A percentile compares a stretch with the other conserved stretches of the same genome.
Evolutionary conservation across 2,329 filamentous ascomycete species (phyloP).

Genomic region (Claviceps purpurea): DNA sequence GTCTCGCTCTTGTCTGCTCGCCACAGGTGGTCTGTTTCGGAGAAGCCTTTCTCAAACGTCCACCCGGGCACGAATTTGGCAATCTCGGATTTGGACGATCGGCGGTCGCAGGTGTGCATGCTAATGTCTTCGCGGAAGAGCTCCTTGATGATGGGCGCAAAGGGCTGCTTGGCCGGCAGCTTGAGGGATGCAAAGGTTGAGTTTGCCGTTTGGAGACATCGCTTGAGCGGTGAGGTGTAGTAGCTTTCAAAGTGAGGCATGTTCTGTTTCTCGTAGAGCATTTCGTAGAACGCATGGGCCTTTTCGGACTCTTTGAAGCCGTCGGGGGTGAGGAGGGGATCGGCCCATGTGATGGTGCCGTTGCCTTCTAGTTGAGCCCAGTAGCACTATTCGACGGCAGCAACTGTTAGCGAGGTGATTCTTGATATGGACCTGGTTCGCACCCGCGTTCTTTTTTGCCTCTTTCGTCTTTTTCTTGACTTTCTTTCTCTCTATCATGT

Average conservation of each 20-base stretch:
- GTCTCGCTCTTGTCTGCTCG: constrained; percentile 28
- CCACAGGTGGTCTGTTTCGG: constrained; percentile 38
- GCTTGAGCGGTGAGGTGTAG: constrained; percentile 50
- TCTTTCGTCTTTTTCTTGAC: neutral
- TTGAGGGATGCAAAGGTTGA: constrained; percentile 44
- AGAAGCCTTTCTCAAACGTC: constrained; percentile 46
- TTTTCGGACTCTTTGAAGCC: constrained; percentile 44
- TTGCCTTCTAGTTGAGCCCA: constrained; percentile 54
- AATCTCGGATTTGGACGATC: constrained; percentile 42
- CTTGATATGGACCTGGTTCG: neutral
- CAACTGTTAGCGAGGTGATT: neutral
- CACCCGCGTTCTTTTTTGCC: too few relatives aligned
- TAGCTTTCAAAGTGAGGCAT: constrained; percentile 50
- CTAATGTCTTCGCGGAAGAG: constrained; percentile 51
- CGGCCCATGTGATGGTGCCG: constrained; percentile 47
- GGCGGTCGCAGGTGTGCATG: constrained; percentile 55
- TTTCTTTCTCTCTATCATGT: too few relatives aligned
- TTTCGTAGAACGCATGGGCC: constrained; percentile 46
- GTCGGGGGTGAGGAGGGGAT: constrained; percentile 44
- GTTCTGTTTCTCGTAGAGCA: constrained; percentile 34
- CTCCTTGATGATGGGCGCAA: constrained; percentile 50
- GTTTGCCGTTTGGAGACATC: constrained; percentile 50
- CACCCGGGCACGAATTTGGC: constrained; percentile 36
- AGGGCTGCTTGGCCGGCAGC: constrained; percentile 36
- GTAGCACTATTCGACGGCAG: constrained; percentile 35